Base-by-base conservation (phyloP, 1,284 basidiomycete species). In the Ustilago esculenta region DNA sequence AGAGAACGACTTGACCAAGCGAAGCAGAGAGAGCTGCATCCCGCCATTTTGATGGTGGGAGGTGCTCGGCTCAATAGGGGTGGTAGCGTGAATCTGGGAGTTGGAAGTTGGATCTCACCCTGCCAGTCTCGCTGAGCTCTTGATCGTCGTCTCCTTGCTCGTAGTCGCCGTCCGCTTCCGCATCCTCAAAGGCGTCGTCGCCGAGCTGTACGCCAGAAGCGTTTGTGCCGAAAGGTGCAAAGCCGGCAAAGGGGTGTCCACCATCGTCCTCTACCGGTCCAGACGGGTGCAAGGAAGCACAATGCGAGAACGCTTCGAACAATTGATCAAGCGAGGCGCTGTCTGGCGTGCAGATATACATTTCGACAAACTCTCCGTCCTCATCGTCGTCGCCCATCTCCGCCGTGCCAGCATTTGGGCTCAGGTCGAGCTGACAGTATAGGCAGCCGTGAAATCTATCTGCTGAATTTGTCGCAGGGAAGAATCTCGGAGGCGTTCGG, bases 21-120 rank as follows among this genome's bases (percentile, higher is more conserved):
- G n/a, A n/a, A n/a, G n/a, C n/a, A n/a, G 10, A 35, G 27, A 12
- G 7, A 29, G 27, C 27, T 29, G 27, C 27, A 29, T 29, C 6
- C 27, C 12, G 12, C 12, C 27, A 7, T 29, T 12, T 12, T 29
- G 27, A 29, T 12, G 27, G 7, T 6, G 7, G 6, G 27, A 25
- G 5, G 23, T 37, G 3, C 14, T 49, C 15, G 8, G 27, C 40
- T 55, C 46, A 95, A 87, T 96, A 95, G 65, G 93, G 93, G 63
- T 87, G 85, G 83, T 86, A 94, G 83, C 93, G 89, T 79, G 85
- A 87, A 85, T 89, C 84, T 18, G 84, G 83, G 84, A 88, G 89
- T 83, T 87, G 83, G 83, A 91, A 91, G 90, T 92, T 88, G 83
- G 88, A 90, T 88, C 92, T 92, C 89, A 95, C 92, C 90, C 91